phyloP scores from a whole-genome alignment of 2,329 filamentous ascomycete genomes.

The Neonectria hederae region DNA sequence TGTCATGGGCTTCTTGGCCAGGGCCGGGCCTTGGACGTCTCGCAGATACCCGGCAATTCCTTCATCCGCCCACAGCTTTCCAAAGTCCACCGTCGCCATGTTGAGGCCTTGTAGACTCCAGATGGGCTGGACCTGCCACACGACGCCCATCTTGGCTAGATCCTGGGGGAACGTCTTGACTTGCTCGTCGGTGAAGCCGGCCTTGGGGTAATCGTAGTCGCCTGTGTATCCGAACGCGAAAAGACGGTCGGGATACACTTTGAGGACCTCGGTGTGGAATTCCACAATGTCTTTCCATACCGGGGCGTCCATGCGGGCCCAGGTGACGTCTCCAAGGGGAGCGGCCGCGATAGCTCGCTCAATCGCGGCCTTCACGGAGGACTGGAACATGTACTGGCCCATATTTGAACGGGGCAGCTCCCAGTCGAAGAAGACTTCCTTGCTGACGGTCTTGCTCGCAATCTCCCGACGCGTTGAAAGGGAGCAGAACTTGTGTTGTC shows the following conservation, averaged over 20 bases:
- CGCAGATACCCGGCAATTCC: conserved; percentile 49
- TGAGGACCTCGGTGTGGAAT: conserved; percentile 48
- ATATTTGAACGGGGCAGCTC: conserved; percentile 46
- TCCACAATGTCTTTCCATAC: conserved; percentile 49
- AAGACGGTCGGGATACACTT: conserved; percentile 47
- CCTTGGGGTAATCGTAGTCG: conserved; percentile 48
- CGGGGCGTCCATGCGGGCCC: conserved; percentile 48
- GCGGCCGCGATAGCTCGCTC: conserved; percentile 48
- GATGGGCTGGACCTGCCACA: conserved; percentile 55
- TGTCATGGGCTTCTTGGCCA: conserved; percentile 39
- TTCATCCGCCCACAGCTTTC: conserved; percentile 45
- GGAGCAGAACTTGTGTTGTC: conserved; percentile 19
- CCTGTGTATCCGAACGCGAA: conserved; percentile 53
- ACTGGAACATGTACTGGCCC: conserved; percentile 49
- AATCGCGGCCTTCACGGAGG: conserved; percentile 44
- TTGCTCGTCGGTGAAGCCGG: conserved; percentile 46
- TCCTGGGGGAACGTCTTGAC: conserved; percentile 45
- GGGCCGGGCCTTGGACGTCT: conserved; percentile 35
- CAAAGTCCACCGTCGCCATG: conserved; percentile 46
- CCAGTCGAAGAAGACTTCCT: conserved; percentile 48
- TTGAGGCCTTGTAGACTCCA: conserved; percentile 49
- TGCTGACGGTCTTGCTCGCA: conserved; percentile 35
- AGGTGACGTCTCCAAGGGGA: conserved; percentile 50
- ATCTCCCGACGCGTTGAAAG: conserved; percentile 27
- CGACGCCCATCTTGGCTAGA: conserved; percentile 49